These are phyloP conservation scores for Arachnopeziza araneosa DNA, from an alignment of 2,329 filamentous ascomycete genomes.

Conservation along the genomic window DNA sequence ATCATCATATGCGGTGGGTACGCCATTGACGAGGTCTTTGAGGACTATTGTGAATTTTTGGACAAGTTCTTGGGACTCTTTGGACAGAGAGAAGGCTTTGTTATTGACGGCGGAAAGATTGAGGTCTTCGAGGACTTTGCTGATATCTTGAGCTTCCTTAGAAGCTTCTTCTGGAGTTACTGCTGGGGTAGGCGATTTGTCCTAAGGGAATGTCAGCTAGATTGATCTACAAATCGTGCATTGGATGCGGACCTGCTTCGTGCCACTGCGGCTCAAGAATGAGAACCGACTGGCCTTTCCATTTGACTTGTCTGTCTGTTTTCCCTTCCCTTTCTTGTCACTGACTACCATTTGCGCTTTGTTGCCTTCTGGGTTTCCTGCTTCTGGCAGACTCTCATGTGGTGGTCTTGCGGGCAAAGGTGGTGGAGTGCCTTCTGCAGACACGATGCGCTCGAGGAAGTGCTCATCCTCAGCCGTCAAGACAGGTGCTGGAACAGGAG, in stretches of 20 bases:
- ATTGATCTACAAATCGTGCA: neutral
- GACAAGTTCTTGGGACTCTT: slow-evolving; percentile 76
- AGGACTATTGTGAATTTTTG: slow-evolving; percentile 83
- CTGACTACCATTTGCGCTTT: slow-evolving; percentile 35
- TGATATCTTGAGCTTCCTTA: slow-evolving; percentile 65
- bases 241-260: slow-evolving; percentile 22
- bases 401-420: slow-evolving; percentile 41
- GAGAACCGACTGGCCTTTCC: slow-evolving; percentile 37
- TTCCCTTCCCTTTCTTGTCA: slow-evolving; percentile 37
- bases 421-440: slow-evolving; percentile 42
- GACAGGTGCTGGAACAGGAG: slow-evolving; percentile 34
- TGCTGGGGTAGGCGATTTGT: neutral
- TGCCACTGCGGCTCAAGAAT: slow-evolving; percentile 28
- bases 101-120: slow-evolving; percentile 82
- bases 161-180: slow-evolving; percentile 34
- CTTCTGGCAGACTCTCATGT: slow-evolving; percentile 12
- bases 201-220: neutral
- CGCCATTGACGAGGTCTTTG: slow-evolving; percentile 87
- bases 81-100: slow-evolving; percentile 76
- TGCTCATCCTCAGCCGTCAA: slow-evolving; percentile 52
- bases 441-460: slow-evolving; percentile 52
- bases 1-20: slow-evolving; percentile 88
- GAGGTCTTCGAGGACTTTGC: slow-evolving; percentile 73
- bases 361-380: slow-evolving; percentile 24
- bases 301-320: slow-evolving; percentile 26